Conservation (phyloP, 345 rosid genomes). For the Theobroma cacao region DNA sequence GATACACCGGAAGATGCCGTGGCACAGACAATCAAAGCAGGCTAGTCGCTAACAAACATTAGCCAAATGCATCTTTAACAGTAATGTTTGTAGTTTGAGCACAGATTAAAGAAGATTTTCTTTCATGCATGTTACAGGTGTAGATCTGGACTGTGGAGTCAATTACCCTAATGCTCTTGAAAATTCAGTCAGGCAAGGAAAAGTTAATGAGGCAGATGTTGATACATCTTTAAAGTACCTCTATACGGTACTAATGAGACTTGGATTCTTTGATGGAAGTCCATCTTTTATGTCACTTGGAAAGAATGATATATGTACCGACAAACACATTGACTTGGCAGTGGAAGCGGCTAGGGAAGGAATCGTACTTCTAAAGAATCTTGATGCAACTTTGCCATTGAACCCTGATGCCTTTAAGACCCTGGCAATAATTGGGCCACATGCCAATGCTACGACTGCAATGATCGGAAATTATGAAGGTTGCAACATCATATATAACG, state of each 20-base stretch:
- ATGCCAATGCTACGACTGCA: slow-evolving; percentile 27
- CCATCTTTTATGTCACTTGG: slow-evolving; percentile 34
- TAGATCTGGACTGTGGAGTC: slow-evolving; percentile 71
- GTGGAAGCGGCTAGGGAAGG: slow-evolving; percentile 49
- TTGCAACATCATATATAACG: not conserved
- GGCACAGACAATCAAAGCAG: slow-evolving; percentile 55
- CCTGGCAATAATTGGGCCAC: slow-evolving; percentile 43
- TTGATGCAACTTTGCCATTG: slow-evolving; percentile 25
- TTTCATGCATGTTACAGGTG: slow-evolving; percentile 27
- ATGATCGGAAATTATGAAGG: slow-evolving; percentile 54
- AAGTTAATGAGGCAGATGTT: slow-evolving; percentile 27
- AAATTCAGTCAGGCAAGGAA: slow-evolving; percentile 42
- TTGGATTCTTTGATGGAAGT: slow-evolving; percentile 60
- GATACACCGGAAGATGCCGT: slow-evolving; percentile 58
- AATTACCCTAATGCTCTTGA: slow-evolving; percentile 30
- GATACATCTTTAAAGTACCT: slow-evolving; percentile 32
- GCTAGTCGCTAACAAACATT: not conserved
- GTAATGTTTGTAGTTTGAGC: not conserved
- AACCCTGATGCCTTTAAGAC: not conserved
- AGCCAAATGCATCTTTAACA: not conserved
- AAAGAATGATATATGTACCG: slow-evolving; percentile 25
- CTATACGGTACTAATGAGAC: slow-evolving; percentile 53
- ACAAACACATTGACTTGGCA: slow-evolving; percentile 42
- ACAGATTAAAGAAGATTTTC: not conserved
- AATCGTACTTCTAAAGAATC: slow-evolving; percentile 40